phyloP scores from a whole-genome alignment of 2,329 filamentous ascomycete genomes.

The Paraphoma chrysanthemicola region DNA sequence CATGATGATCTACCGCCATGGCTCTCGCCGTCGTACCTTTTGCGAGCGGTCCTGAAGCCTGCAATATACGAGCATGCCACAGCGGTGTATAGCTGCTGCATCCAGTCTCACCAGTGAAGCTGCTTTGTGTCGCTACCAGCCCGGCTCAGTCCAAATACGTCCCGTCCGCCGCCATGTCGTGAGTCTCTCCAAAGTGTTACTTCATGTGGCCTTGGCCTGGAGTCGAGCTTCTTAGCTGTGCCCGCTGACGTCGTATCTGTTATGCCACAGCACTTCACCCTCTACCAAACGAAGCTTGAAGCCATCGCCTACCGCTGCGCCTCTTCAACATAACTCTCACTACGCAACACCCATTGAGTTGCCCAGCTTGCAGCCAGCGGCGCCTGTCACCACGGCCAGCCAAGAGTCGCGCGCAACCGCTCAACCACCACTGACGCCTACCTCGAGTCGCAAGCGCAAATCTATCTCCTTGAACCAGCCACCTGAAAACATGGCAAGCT shows the following conservation, averaged over 20 bases:
- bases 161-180: constrained; percentile 45
- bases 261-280: constrained; percentile 48
- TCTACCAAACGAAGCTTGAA: constrained; percentile 54
- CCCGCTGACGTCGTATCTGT: constrained; percentile 39
- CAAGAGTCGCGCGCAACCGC: constrained; percentile 29
- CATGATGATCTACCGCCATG: constrained; percentile 48
- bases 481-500: constrained; percentile 32
- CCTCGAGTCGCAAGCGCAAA: constrained; percentile 43
- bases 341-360: constrained; percentile 32
- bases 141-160: constrained; percentile 25
- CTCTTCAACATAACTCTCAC: constrained; percentile 28
- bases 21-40: constrained; percentile 37
- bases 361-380: constrained; percentile 36
- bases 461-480: constrained; percentile 35
- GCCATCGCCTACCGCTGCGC: constrained; percentile 49
- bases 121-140: constrained; percentile 30
- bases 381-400: constrained; percentile 28
- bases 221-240: constrained; percentile 9
- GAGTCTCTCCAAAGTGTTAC: constrained; percentile 38
- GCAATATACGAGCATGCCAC: constrained; percentile 45
- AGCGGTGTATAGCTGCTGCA: constrained; percentile 32
- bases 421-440: constrained; percentile 28
- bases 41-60: constrained; percentile 37
- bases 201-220: constrained; percentile 12
- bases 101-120: constrained; percentile 37